Conservation (phyloP, 208 protist species). For the Tritrichomonas musculus region DNA sequence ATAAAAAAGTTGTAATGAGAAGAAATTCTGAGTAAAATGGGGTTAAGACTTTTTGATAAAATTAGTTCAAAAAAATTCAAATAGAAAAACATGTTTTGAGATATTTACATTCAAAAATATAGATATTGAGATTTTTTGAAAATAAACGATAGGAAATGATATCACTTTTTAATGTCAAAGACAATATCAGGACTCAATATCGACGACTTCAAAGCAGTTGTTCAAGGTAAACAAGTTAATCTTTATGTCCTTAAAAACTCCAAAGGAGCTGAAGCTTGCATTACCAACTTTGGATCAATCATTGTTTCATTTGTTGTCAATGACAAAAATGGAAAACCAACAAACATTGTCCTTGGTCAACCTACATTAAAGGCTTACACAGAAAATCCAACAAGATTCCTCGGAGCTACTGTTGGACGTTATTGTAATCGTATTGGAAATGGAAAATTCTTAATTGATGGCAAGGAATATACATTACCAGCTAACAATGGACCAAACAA, state of each 20-base stretch:
- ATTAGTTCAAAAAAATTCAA: too few relatives aligned
- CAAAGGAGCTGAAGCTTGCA: neutral
- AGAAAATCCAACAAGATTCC: neutral
- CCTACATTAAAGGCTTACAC: neutral
- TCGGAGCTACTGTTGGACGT: neutral
- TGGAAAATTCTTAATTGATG: neutral
- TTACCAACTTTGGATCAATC: neutral
- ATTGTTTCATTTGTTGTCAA: neutral
- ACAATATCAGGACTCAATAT: neutral
- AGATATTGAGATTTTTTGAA: too few relatives aligned
- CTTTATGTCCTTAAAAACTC: neutral
- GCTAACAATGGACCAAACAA: conserved; percentile 15
- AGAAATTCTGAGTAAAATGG: too few relatives aligned
- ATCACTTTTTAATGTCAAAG: neutral
- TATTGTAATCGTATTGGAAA: neutral
- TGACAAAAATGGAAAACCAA: neutral
- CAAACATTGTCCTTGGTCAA: neutral
- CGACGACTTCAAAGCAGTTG: neutral
- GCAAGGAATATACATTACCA: neutral
- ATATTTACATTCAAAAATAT: too few relatives aligned
- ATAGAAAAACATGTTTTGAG: too few relatives aligned
- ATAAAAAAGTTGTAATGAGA: too few relatives aligned
- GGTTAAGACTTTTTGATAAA: too few relatives aligned
- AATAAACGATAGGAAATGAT: too few relatives aligned
- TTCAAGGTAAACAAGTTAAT: neutral